Percentiles rank a stretch among this genome's conserved stretches.
phyloP scores from a whole-genome alignment of 345 rosid species.

The Crucihimalaya himalaica region DNA sequence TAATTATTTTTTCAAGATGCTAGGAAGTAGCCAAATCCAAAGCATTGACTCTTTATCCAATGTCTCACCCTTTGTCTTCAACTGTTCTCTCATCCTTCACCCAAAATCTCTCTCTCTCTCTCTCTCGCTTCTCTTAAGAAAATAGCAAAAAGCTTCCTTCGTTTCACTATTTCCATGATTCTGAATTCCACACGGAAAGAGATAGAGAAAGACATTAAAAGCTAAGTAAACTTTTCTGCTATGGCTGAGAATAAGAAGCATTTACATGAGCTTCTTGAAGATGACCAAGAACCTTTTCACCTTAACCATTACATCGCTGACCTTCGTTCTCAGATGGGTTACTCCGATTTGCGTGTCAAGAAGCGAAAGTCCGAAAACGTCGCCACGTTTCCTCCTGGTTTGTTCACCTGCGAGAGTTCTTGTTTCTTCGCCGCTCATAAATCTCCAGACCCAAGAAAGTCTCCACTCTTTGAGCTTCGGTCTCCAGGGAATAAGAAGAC shows the following conservation, averaged over 20 bases:
- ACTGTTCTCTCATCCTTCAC: constrained; percentile 32
- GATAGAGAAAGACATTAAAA: background rate
- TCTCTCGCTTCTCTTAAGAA: constrained; percentile 28
- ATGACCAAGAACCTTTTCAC: constrained; percentile 90
- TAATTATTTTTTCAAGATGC: constrained; percentile 11
- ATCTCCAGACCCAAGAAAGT: constrained; percentile 66
- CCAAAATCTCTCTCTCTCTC: constrained; percentile 21
- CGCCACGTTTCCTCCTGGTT: constrained; percentile 32
- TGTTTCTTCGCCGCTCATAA: constrained; percentile 60
- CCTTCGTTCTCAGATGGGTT: constrained; percentile 50
- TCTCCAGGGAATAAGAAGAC: constrained; percentile 47
- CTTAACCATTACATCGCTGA: constrained; percentile 69
- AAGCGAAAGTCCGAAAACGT: constrained; percentile 46
- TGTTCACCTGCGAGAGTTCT: constrained; percentile 54
- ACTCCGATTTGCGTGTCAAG: constrained; percentile 49
- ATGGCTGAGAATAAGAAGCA: constrained; percentile 50
- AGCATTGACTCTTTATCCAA: constrained; percentile 46
- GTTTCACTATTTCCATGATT: constrained; percentile 24
- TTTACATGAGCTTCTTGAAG: constrained; percentile 67
- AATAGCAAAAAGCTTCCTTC: constrained; percentile 27
- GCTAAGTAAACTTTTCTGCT: background rate
- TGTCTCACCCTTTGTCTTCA: constrained; percentile 40
- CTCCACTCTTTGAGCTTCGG: constrained; percentile 63
- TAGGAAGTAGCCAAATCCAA: constrained; percentile 41
- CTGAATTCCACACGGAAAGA: constrained; percentile 28